Conservation (phyloP, 805 yeast species). For the Candida nemodendra region DNA sequence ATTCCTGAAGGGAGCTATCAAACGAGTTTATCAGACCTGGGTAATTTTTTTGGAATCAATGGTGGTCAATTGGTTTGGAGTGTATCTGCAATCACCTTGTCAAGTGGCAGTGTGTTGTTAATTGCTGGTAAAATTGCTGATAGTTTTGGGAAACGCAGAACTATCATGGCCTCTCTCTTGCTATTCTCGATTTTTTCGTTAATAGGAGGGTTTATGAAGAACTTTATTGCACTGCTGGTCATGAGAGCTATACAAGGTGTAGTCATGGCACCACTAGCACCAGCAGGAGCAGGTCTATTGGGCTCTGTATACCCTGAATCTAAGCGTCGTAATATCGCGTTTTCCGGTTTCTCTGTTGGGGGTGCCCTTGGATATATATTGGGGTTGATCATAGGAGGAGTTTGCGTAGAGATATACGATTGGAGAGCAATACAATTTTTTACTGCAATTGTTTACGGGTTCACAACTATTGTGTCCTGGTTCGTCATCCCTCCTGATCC, state of each 20-base stretch:
- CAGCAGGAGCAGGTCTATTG: constrained; percentile 42
- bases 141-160: constrained; percentile 35
- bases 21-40: constrained; percentile 32
- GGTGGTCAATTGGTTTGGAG: constrained; percentile 42
- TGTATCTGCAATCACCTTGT: constrained; percentile 34
- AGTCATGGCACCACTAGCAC: constrained; percentile 36
- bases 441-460: constrained; percentile 35
- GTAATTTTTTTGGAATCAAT: constrained; percentile 29
- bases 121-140: constrained; percentile 40
- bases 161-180: constrained; percentile 22
- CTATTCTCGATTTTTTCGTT: constrained; percentile 15
- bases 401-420: constrained; percentile 31
- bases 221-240: constrained; percentile 34
- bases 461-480: constrained; percentile 20
- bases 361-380: constrained; percentile 41
- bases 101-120: constrained; percentile 37
- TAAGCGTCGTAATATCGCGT: constrained; percentile 34
- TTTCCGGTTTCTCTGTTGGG: constrained; percentile 39
- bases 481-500: constrained; percentile 36
- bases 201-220: constrained; percentile 33
- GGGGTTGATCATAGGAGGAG: constrained; percentile 41
- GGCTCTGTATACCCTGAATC: constrained; percentile 35
- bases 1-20: constrained; percentile 35
- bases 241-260: constrained; percentile 41
- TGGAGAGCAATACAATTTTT: constrained; percentile 41